Percentiles rank a stretch among this genome's conserved stretches.
Evolutionary conservation across 352 stramenopile genomes (phyloP).

Genomic region (Thalassiosira exigua): DNA sequence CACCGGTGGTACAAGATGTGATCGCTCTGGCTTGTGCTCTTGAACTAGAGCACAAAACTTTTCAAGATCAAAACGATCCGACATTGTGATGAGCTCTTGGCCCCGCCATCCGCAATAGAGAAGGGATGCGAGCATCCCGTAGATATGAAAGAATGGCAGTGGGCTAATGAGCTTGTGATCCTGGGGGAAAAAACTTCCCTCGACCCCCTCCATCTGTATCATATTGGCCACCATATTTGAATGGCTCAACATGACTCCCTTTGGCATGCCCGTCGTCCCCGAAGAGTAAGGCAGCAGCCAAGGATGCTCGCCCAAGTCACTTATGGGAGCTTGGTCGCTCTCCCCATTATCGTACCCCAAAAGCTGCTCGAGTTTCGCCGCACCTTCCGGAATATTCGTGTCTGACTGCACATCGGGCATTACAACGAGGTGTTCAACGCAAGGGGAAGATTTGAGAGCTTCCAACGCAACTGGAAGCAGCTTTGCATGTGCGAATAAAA

Average conservation of each 20-base stretch:
- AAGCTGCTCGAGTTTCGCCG: conserved; percentile 54
- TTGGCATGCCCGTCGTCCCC: conserved; percentile 94
- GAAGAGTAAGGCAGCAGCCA: conserved; percentile 88
- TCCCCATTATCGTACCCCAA: conserved; percentile 11
- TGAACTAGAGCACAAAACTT: conserved; percentile 88
- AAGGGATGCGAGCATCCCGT: conserved; percentile 88
- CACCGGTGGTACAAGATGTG: conserved; percentile 91
- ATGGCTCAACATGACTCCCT: conserved; percentile 94
- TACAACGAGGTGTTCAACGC: conserved; percentile 73
- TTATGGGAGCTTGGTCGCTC: conserved; percentile 14
- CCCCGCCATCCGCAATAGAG: conserved; percentile 88
- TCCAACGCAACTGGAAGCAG: conserved; percentile 75
- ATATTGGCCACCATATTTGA: conserved; percentile 89
- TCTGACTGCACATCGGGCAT: conserved; percentile 67
- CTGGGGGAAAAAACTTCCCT: conserved; percentile 57
- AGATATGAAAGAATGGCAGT: conserved; percentile 97
- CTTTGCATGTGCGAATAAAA: conserved; percentile 80
- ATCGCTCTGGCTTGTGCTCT: conserved; percentile 71
- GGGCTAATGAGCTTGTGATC: conserved; percentile 82
- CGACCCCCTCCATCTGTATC: conserved; percentile 83
- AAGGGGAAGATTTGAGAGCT: conserved; percentile 53
- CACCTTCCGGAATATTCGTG: conserved; percentile 55
- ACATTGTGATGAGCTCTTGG: conserved; percentile 87
- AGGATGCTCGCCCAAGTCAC: conserved; percentile 52
- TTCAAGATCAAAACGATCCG: conserved; percentile 89